A percentile compares a stretch with the other conserved stretches of the same genome.
phyloP scores from a whole-genome alignment of 2,329 filamentous ascomycete species.

The Lasiodiplodia hormozganensis region DNA sequence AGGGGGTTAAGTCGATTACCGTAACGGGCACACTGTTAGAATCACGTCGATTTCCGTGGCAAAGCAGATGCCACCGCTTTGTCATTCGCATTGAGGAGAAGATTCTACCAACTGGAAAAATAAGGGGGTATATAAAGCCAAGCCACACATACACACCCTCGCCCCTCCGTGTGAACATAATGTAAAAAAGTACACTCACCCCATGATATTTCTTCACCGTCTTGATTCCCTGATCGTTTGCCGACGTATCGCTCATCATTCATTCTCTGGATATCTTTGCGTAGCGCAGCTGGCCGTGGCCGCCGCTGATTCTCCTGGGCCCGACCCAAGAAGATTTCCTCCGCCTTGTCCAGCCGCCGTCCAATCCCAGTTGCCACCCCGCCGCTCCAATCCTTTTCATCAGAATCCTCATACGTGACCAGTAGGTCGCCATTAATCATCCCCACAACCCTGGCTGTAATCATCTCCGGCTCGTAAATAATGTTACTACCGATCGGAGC shows the following conservation, averaged over 20 bases:
- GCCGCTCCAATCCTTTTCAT: not conserved
- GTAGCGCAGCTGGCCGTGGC: not conserved
- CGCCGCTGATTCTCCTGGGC: not conserved
- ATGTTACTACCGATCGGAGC: not conserved
- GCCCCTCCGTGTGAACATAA: not conserved
- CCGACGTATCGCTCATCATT: conserved; percentile 26
- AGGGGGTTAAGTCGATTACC: no score
- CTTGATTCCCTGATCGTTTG: not conserved
- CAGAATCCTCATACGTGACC: not conserved
- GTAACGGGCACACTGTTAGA: not conserved
- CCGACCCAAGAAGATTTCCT: not conserved
- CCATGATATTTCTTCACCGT: conserved; percentile 1
- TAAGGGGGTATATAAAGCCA: conserved; percentile 26
- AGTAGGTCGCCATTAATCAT: conserved; percentile 6
- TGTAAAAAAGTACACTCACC: conserved; percentile 12
- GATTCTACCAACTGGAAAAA: conserved; percentile 15
- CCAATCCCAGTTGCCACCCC: not conserved
- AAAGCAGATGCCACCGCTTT: not conserved
- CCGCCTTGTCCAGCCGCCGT: not conserved
- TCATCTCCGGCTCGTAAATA: not conserved
- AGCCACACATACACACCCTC: conserved; percentile 26
- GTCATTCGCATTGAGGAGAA: conserved; percentile 5
- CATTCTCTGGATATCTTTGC: conserved; percentile 7
- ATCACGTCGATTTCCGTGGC: not conserved
- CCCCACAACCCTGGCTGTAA: conserved; percentile 6